Base-by-base conservation (phyloP, 2,329 filamentous ascomycete genomes). In the Tolypocladium pustulatum region DNA sequence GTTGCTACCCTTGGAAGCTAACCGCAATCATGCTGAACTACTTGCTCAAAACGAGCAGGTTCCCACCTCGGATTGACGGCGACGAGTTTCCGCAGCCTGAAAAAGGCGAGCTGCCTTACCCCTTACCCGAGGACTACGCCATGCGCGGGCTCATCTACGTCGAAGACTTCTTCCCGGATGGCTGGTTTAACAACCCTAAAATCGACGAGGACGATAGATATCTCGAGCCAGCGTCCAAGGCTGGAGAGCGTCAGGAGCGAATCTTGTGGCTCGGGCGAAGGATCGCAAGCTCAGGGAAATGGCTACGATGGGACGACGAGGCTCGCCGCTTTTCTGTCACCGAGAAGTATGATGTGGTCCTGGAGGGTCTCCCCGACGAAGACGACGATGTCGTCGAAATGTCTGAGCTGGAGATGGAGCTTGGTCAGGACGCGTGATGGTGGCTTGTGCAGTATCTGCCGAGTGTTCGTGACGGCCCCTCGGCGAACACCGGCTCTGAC, bases 121-220 rank as follows among this genome's bases (percentile, higher is more conserved):
- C 87, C 0, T 68, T 91, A 0, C 85, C 86, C 0, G 88, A 91
- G 55, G 88, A 91, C 61, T 89, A 83, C 62, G 77, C 81, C 0
- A 78, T 90, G 58, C 77, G 85, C 1, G 88, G 88, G 0, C 72
- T 89, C 1, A 68, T 84, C 1, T 89, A 84, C 75, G 75, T 79
- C 0, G 76, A 83, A 2, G 74, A 76, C 13, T 86, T 86, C 58
- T 85, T 82, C 57, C 84, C 85, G 0, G 58, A 70, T 0, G 72
- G 76, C 0, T 89, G 82, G 81, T 89, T 89, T 65, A 63, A 68
- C 0, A 76, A 78, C 10, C 77, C 79, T 1, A 79, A 80, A 59
- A 76, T 85, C 6, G 85, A 89, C 32, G 86, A 89, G n/a, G 84
- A 87, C 13, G 86, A 89, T 61, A 81, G 85, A 49, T 80, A 79